These are phyloP conservation scores for Moringa oleifera DNA, from an alignment of 345 rosid species.

Conservation along the genomic window DNA sequence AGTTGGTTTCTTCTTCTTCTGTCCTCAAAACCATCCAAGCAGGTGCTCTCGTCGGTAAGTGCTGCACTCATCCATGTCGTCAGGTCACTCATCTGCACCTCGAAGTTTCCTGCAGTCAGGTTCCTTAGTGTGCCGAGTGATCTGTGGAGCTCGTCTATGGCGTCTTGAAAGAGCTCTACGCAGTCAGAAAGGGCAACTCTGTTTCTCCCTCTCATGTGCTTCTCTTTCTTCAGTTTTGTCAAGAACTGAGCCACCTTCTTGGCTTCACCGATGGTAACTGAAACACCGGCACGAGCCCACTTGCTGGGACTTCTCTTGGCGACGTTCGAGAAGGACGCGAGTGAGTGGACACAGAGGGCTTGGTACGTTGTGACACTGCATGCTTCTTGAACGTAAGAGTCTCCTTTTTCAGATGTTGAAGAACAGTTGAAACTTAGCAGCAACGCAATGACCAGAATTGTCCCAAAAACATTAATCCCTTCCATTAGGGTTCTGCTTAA, in stretches of 20 bases:
- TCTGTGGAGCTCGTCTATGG: conserved; percentile 55
- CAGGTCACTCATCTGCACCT: conserved; percentile 52
- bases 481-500: background rate
- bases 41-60: conserved; percentile 67
- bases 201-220: conserved; percentile 29
- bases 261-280: conserved; percentile 58
- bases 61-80: conserved; percentile 69
- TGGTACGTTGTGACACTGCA: conserved; percentile 71
- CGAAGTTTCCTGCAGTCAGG: conserved; percentile 41
- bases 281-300: conserved; percentile 88
- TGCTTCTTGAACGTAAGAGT: conserved; percentile 51
- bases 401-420: conserved; percentile 12
- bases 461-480: background rate
- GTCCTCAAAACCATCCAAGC: conserved; percentile 69
- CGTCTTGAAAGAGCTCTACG: conserved; percentile 46
- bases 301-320: conserved; percentile 62
- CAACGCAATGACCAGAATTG: conserved; percentile 26
- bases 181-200: conserved; percentile 62
- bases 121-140: conserved; percentile 52
- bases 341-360: conserved; percentile 50
- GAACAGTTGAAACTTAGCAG: conserved; percentile 11
- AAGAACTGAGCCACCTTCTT: conserved; percentile 33
- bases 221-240: conserved; percentile 20
- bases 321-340: conserved; percentile 47
- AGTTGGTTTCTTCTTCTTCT: conserved; percentile 25